phyloP scores from a whole-genome alignment of 192 early-diverging fungal species.

The Linderina pennispora region DNA sequence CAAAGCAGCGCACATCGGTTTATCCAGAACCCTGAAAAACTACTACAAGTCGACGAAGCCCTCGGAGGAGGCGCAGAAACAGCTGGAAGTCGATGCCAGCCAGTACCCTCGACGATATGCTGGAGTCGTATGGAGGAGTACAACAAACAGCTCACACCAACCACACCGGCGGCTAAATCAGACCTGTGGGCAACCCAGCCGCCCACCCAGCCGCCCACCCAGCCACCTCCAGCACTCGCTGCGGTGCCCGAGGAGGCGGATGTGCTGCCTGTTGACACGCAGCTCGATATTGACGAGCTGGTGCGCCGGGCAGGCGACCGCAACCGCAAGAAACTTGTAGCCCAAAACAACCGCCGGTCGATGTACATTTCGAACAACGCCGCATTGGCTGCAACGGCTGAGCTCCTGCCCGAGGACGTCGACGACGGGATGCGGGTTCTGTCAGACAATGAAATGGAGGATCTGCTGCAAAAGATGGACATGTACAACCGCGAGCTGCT shows the following conservation, averaged over 20 bases:
- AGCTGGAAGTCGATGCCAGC: conserved; percentile 11
- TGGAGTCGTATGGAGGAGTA: conserved; percentile 14
- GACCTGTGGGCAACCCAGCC: too few species aligned
- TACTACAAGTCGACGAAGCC: neutral
- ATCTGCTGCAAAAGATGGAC: conserved; percentile 33
- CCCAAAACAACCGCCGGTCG: conserved; percentile 44
- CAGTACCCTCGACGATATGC: conserved; percentile 4
- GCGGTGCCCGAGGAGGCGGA: neutral
- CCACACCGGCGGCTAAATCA: too few species aligned
- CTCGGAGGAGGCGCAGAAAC: conserved; percentile 4
- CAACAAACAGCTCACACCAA: conserved; percentile 2
- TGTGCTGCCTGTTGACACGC: too few species aligned
- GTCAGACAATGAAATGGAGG: conserved; percentile 31
- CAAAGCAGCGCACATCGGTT: conserved; percentile 38
- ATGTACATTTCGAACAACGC: conserved; percentile 23
- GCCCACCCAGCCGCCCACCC: too few species aligned
- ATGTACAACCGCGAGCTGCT: conserved; percentile 45
- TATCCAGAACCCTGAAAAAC: conserved; percentile 28
- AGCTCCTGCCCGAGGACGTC: conserved; percentile 29
- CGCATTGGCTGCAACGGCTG: neutral
- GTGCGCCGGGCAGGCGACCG: conserved; percentile 25
- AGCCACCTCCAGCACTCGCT: neutral
- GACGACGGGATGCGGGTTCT: conserved; percentile 45
- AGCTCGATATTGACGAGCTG: conserved; percentile 26
- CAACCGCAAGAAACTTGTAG: conserved; percentile 33